Evolutionary conservation across 1,284 basidiomycete genomes (phyloP).

Genomic region (Heterobasidion irregulare): DNA sequence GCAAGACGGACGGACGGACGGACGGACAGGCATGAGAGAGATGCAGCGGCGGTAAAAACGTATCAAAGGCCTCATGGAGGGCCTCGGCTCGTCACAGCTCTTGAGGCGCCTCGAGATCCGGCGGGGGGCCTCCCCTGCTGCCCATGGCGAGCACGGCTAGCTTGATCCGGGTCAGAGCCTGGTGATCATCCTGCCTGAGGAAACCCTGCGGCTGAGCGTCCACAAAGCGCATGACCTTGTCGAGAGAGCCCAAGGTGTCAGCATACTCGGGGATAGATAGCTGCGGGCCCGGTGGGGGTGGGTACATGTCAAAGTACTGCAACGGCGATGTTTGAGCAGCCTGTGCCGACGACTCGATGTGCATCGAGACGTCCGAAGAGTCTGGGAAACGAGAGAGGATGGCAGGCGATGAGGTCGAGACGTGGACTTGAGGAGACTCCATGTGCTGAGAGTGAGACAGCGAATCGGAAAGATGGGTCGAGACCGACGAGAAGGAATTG

Average conservation of each 20-base stretch:
- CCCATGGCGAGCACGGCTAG: not conserved
- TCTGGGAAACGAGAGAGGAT: not conserved
- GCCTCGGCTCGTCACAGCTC: not conserved
- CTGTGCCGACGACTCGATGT: not conserved
- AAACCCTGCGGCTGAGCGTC: constrained; percentile 33
- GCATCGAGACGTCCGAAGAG: not conserved
- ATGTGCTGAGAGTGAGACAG: not conserved
- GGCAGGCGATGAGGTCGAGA: not conserved
- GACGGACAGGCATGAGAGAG: not conserved
- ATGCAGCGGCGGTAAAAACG: not conserved
- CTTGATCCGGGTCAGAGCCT: constrained; percentile 33
- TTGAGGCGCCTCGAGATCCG: not conserved
- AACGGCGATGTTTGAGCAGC: not conserved
- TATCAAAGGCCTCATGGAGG: not conserved
- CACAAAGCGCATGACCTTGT: constrained; percentile 40
- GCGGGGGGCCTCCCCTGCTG: too few species aligned
- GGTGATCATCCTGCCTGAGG: constrained; percentile 32
- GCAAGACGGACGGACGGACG: too few species aligned
- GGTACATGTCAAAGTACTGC: not conserved
- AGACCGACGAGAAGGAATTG: not conserved
- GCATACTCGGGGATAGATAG: constrained; percentile 6
- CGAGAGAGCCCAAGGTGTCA: constrained; percentile 44
- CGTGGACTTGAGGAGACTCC: not conserved
- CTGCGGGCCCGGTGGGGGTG: too few species aligned
- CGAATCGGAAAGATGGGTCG: not conserved